phyloP scores from a whole-genome alignment of 352 stramenopile species.

The Phytophthora rubi region DNA sequence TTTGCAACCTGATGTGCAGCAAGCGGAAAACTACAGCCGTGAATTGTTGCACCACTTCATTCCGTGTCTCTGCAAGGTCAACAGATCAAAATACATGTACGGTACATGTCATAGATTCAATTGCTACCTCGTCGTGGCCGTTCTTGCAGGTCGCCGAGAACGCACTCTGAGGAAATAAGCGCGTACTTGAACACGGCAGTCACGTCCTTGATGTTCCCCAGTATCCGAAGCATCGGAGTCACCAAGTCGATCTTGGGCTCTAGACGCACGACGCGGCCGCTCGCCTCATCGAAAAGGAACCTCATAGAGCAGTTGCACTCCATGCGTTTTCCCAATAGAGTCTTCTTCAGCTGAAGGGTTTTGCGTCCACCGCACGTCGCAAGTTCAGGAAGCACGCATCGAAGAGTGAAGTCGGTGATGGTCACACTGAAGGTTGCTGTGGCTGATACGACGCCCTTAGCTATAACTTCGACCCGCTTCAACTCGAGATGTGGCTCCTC shows the following conservation, averaged over 20 bases:
- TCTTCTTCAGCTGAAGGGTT: neutral
- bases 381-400: constrained; percentile 12
- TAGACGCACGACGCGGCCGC: constrained; percentile 9
- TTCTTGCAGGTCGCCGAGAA: constrained; percentile 4
- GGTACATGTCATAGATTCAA: neutral
- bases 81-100: too few species aligned
- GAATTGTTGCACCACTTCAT: too few species aligned
- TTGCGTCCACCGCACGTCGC: neutral
- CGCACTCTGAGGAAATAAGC: constrained; percentile 12
- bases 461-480: constrained; percentile 12
- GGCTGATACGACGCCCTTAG: constrained; percentile 11
- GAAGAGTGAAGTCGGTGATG: constrained; percentile 18
- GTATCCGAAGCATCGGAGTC: constrained; percentile 10
- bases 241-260: constrained; percentile 19
- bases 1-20: too few species aligned
- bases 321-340: constrained; percentile 14
- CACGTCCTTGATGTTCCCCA: constrained; percentile 14
- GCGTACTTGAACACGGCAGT: constrained; percentile 2
- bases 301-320: constrained; percentile 17
- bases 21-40: too few species aligned
- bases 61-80: too few species aligned
- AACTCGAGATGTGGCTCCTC: constrained; percentile 18
- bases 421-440: constrained; percentile 18
- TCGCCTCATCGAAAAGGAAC: constrained; percentile 21
- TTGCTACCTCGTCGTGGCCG: neutral